phyloP scores from a whole-genome alignment of 257 asterid genomes.

The Mitragyna speciosa region DNA sequence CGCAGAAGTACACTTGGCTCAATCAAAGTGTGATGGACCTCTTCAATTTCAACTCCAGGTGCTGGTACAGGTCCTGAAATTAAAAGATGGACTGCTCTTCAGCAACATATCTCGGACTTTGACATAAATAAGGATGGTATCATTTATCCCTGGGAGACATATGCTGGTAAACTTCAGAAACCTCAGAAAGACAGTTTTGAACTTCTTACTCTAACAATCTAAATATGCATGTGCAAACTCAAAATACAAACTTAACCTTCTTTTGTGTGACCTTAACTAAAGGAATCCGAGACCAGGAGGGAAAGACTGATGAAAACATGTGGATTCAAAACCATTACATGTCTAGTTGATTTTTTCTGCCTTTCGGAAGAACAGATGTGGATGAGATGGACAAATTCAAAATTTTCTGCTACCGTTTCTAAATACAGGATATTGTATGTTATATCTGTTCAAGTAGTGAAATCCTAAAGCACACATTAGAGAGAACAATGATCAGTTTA shows the following conservation, averaged over 20 bases:
- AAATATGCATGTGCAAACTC: too few relatives aligned
- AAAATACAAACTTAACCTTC: neutral
- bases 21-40: too few relatives aligned
- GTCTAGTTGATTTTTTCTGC: slow-evolving; percentile 24
- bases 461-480: too few relatives aligned
- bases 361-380: too few relatives aligned
- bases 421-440: too few relatives aligned
- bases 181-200: neutral
- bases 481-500: too few relatives aligned
- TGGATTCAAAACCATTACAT: slow-evolving; percentile 58
- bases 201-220: neutral
- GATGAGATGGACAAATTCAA: too few relatives aligned
- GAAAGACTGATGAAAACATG: neutral
- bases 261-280: neutral
- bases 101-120: slow-evolving; percentile 30
- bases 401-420: too few relatives aligned
- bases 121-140: slow-evolving; percentile 64
- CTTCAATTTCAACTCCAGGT: too few relatives aligned
- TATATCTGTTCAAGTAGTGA: too few relatives aligned
- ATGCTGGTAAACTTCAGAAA: slow-evolving; percentile 18
- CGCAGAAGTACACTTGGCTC: too few relatives aligned
- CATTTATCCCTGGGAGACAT: slow-evolving; percentile 67
- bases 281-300: neutral
- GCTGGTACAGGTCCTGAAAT: too few relatives aligned
- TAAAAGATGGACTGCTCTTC: slow-evolving; percentile 60